Evolutionary conservation across 2,329 filamentous ascomycete genomes (phyloP).

Genomic region (Knufia fluminis): DNA sequence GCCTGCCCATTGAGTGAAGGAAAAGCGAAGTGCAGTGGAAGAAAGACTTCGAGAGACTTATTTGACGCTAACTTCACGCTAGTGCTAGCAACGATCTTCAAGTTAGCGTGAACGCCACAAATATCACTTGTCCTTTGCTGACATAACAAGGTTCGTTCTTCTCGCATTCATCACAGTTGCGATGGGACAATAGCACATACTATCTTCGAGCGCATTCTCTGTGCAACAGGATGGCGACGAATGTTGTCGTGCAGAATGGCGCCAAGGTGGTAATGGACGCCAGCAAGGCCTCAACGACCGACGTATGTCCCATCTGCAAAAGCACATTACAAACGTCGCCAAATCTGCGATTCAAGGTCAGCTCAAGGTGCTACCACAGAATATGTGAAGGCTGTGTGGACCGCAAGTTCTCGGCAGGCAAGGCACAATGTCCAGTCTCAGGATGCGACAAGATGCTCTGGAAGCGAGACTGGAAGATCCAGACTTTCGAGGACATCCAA

Average conservation of each 20-base stretch:
- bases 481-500: slow-evolving; percentile 80
- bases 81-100: too few relatives aligned
- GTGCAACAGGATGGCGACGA: background rate
- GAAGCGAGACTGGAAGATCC: slow-evolving; percentile 60
- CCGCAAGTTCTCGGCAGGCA: slow-evolving; percentile 77
- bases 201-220: background rate
- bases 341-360: slow-evolving; percentile 90
- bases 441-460: slow-evolving; percentile 73
- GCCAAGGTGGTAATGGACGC: slow-evolving; percentile 1
- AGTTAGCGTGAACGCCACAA: background rate
- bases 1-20: too few relatives aligned
- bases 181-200: background rate
- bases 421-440: slow-evolving; percentile 83
- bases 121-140: too few relatives aligned
- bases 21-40: background rate
- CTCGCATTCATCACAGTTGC: background rate
- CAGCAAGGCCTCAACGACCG: background rate
- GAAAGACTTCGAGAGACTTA: background rate
- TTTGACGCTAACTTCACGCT: background rate
- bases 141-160: too few relatives aligned
- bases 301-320: slow-evolving; percentile 96
- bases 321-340: slow-evolving; percentile 90
- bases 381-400: slow-evolving; percentile 97
- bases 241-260: background rate
- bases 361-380: slow-evolving; percentile 96